Evolutionary conservation across 2,329 filamentous ascomycete species (phyloP), one percentile per base, ranked within the genome.

Genomic region (Calonectria multiphialidica): DNA sequence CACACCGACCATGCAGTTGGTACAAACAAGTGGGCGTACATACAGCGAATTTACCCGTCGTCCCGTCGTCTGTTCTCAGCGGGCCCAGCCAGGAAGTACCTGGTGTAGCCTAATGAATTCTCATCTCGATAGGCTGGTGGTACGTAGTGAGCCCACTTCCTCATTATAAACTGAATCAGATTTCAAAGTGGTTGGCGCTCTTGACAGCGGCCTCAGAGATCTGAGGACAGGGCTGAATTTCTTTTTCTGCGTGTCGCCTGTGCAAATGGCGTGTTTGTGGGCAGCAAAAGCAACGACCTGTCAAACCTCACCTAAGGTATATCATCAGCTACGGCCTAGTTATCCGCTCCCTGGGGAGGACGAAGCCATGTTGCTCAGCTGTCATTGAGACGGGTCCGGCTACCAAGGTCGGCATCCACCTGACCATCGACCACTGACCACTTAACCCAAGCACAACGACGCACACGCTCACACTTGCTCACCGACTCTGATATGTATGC

Each of bases 141-240:
- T 40, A 59, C 35, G 33, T 13, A n/a, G 53, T 33, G 33, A 35
- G 23, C 40, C 57, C 47, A 49, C 45, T 55, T 55, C 23, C 44
- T 49, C 44, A 49, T 65, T 30, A 37, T 49, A 37, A 65, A n/a
- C 21, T 53, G 62, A 66, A 66, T 66, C 63, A 53, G 45, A 53
- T 40, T 55, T 35, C 25, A n/a, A 42, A 66, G 63, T 30, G 62
- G 30, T 65, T 53, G 63, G 45, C 13, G 8, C 45, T 33, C n/a
- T 53, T 62, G 57, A 45, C 53, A 59, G 53, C 35, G 33, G 40
- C 53, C 30, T 61, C 37, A 62, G 16, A 42, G 21, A 53, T 30
- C 30, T 25, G 45, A 33, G 35, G 15, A 15, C 16, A 42, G 63
- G 47, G 45, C 25, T 30, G 18, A 37, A 21, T 42, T 66, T 55